Evolutionary conservation across 768 basidiomycete genomes (phyloP).

Genomic region (Suillus americanus): DNA sequence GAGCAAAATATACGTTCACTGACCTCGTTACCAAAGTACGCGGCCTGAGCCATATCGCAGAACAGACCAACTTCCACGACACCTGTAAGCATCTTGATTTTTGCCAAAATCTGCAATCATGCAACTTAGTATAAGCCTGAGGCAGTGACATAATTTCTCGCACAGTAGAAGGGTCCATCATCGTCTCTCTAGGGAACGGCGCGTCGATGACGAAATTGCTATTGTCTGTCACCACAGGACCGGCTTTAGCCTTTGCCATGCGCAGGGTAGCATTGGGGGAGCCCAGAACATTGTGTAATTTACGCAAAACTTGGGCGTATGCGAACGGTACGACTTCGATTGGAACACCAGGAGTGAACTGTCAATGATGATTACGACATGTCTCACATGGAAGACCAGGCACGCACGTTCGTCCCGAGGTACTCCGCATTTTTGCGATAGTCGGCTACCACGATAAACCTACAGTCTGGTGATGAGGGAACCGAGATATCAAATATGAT

Average conservation of each 20-base stretch:
- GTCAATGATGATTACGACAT: slow-evolving; percentile 5
- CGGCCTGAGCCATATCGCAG: slow-evolving; percentile 87
- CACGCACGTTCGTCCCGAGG: slow-evolving; percentile 78
- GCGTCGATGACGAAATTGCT: slow-evolving; percentile 98
- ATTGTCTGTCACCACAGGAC: slow-evolving; percentile 96
- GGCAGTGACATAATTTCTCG: slow-evolving; percentile 14
- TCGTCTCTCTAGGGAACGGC: slow-evolving; percentile 70
- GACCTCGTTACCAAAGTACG: slow-evolving; percentile 94
- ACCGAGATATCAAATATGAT: not conserved
- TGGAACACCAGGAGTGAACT: slow-evolving; percentile 90
- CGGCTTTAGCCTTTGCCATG: slow-evolving; percentile 93
- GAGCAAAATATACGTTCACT: slow-evolving; percentile 12
- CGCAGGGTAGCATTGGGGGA: slow-evolving; percentile 76
- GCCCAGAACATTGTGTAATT: slow-evolving; percentile 57
- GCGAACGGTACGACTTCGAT: slow-evolving; percentile 98
- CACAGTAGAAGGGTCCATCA: slow-evolving; percentile 67
- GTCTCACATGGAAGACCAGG: not conserved
- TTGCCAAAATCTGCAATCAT: slow-evolving; percentile 59
- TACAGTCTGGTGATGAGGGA: slow-evolving; percentile 26
- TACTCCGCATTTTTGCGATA: slow-evolving; percentile 88
- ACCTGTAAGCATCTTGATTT: slow-evolving; percentile 93
- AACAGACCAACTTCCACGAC: slow-evolving; percentile 99
- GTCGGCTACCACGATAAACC: slow-evolving; percentile 92
- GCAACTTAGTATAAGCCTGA: not conserved
- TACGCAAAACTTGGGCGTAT: slow-evolving; percentile 82